Conservation (phyloP, 768 basidiomycete species). For the Russula dissimulans region DNA sequence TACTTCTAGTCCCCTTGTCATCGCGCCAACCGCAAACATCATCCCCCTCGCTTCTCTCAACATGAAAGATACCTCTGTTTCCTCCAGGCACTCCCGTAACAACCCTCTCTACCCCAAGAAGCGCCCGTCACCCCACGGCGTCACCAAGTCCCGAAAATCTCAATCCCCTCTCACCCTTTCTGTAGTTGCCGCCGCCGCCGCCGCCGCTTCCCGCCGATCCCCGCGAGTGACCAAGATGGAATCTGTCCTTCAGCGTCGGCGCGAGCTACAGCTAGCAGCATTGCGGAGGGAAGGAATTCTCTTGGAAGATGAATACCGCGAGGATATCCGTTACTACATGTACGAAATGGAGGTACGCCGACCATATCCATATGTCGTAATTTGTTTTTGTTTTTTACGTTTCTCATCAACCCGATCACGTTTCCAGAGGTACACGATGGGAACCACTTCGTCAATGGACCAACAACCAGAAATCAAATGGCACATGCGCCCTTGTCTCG, state of each 20-base stretch:
- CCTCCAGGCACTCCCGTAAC: constrained; percentile 51
- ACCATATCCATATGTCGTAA: not conserved
- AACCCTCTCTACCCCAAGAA: constrained; percentile 72
- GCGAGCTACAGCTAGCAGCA: constrained; percentile 58
- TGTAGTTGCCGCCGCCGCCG: constrained; percentile 33
- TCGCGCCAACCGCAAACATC: constrained; percentile 35
- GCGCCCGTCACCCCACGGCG: constrained; percentile 73
- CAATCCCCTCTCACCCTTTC: constrained; percentile 35
- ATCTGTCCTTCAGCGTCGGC: constrained; percentile 54
- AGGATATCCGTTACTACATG: constrained; percentile 92
- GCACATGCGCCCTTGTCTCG: constrained; percentile 98
- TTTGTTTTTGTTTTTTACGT: not conserved
- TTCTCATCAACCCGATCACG: constrained; percentile 13
- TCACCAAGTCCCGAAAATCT: constrained; percentile 54
- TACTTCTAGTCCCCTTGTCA: constrained; percentile 19
- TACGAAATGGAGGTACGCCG: constrained; percentile 92
- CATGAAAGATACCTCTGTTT: constrained; percentile 74
- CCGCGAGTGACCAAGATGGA: constrained; percentile 59
- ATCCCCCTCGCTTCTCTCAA: constrained; percentile 30
- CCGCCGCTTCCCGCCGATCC: constrained; percentile 40
- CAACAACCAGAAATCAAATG: constrained; percentile 98
- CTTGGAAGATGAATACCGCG: constrained; percentile 90
- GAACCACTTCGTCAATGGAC: constrained; percentile 93
- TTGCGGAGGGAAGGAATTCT: constrained; percentile 65
- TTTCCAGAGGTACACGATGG: constrained; percentile 70